Conservation (phyloP, 2,329 filamentous ascomycete species). For the Trichoderma lentiforme region DNA sequence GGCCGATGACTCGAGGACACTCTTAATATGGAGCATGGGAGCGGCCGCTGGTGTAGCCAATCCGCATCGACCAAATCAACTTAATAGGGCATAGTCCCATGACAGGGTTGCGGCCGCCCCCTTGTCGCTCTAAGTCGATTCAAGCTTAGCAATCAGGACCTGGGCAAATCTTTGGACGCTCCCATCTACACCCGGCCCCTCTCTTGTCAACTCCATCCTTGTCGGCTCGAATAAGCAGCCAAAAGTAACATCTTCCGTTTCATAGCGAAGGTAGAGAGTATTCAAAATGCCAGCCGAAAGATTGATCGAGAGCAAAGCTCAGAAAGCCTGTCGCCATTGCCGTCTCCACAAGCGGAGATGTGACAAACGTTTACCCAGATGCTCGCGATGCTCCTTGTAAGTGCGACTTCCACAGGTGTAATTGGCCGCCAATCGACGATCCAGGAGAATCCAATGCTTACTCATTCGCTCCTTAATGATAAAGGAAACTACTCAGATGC, state of each 20-base stretch:
- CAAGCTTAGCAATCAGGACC: neutral
- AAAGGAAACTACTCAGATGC: neutral
- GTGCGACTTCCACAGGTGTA: neutral
- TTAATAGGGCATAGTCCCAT: neutral
- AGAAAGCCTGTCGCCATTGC: neutral
- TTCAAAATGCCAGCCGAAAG: neutral
- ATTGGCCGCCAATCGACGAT: neutral
- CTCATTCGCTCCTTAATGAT: too few species aligned
- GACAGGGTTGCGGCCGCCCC: conserved; percentile 1
- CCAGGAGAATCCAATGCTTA: neutral
- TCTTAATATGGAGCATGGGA: neutral
- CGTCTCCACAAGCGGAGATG: conserved; percentile 8
- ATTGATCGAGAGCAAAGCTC: neutral
- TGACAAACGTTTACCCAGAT: conserved; percentile 1
- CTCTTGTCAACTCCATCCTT: neutral
- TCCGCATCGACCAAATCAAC: neutral
- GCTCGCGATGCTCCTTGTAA: conserved; percentile 9
- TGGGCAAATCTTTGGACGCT: neutral
- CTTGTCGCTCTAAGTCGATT: neutral
- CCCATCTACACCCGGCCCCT: neutral
- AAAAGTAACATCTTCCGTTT: neutral
- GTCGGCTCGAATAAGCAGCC: neutral
- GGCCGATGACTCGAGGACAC: neutral
- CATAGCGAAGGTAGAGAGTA: neutral
- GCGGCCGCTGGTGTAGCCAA: conserved; percentile 1